Percentiles rank a stretch among this genome's conserved stretches.
Evolutionary conservation across 2,329 filamentous ascomycete genomes (phyloP).

Genomic region (Trichoderma sp.): DNA sequence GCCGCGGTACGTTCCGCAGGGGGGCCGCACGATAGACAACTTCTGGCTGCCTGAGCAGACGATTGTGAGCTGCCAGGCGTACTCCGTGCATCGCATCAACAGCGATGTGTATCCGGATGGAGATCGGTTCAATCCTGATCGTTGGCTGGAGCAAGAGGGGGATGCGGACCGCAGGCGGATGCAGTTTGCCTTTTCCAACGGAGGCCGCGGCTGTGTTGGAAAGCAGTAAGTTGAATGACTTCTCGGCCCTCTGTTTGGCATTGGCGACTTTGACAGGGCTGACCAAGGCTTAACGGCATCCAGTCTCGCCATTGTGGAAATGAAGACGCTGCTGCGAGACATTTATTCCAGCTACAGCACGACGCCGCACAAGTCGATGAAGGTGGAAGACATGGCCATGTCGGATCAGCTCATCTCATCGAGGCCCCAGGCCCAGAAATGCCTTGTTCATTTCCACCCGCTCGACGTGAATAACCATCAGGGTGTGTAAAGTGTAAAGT

Average conservation of each 20-base stretch:
- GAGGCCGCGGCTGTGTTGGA: conserved; percentile 66
- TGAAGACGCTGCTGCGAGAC: conserved; percentile 65
- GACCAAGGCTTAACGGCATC: not conserved
- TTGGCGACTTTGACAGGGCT: not conserved
- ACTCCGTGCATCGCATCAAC: conserved; percentile 61
- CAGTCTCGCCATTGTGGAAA: conserved; percentile 63
- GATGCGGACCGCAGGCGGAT: conserved; percentile 68
- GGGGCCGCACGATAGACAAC: conserved; percentile 58
- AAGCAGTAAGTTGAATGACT: conserved; percentile 58
- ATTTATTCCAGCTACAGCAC: conserved; percentile 63
- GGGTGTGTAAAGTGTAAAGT: not conserved
- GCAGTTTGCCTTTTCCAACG: conserved; percentile 67
- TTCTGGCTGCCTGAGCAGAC: conserved; percentile 55
- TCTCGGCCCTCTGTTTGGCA: not conserved
- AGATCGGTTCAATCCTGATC: conserved; percentile 74
- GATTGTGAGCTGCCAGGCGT: conserved; percentile 63
- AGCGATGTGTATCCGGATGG: conserved; percentile 74
- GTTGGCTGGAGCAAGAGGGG: conserved; percentile 76
- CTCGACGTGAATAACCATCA: conserved; percentile 18
- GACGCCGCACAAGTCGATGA: conserved; percentile 55
- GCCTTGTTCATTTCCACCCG: conserved; percentile 54
- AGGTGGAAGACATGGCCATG: conserved; percentile 60
- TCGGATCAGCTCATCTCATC: conserved; percentile 69
- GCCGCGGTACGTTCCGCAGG: conserved; percentile 59
- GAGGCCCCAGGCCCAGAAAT: conserved; percentile 60